Conservation (phyloP, 2,329 filamentous ascomycete species). For the Alternaria infectoria region DNA sequence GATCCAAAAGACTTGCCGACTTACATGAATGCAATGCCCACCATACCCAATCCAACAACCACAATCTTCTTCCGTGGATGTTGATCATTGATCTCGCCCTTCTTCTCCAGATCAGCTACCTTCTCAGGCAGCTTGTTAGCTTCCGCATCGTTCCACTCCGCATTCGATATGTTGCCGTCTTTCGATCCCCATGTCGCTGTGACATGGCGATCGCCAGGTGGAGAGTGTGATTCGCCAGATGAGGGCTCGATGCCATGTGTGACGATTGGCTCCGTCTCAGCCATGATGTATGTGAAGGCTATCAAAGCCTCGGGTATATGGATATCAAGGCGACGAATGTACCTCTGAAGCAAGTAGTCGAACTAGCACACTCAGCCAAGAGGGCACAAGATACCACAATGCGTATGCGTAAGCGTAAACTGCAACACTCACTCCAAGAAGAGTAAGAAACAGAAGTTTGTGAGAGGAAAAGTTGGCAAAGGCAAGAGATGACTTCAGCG, state of each 20-base stretch:
- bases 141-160: slow-evolving; percentile 55
- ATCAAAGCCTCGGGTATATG: background rate
- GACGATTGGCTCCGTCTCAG: slow-evolving; percentile 33
- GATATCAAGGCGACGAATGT: background rate
- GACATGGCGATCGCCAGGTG: slow-evolving; percentile 26
- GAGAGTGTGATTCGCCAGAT: slow-evolving; percentile 40
- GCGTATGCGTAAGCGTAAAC: background rate
- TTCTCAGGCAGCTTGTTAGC: slow-evolving; percentile 55
- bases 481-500: background rate
- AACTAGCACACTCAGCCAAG: slow-evolving; percentile 4
- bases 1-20: slow-evolving; percentile 40
- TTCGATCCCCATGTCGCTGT: slow-evolving; percentile 36
- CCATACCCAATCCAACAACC: slow-evolving; percentile 90
- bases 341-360: background rate
- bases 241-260: slow-evolving; percentile 43
- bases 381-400: background rate
- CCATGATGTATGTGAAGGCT: slow-evolving; percentile 14
- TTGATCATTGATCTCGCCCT: slow-evolving; percentile 36
- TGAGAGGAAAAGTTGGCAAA: background rate
- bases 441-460: background rate
- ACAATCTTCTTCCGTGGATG: slow-evolving; percentile 69
- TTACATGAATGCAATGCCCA: slow-evolving; percentile 86
- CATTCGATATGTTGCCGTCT: slow-evolving; percentile 50
- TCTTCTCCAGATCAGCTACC: slow-evolving; percentile 40
- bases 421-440: background rate